Evolutionary conservation across 495 filamentous ascomycete genomes (phyloP).

Genomic region (Bathelium albidoporum): DNA sequence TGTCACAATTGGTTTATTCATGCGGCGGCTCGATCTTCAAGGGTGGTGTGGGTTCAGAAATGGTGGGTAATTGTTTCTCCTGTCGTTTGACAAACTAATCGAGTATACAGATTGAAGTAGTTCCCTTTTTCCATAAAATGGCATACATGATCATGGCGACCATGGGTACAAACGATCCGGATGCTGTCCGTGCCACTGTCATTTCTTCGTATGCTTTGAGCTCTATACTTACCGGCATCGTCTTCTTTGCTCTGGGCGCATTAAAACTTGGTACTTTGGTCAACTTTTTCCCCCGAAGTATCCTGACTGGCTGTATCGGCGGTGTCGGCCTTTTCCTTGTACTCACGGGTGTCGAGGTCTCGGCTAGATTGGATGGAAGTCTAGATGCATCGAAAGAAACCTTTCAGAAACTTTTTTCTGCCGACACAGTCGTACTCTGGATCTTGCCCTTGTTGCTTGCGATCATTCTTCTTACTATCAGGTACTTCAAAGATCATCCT

Average conservation of each 20-base stretch:
- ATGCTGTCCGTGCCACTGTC: constrained; percentile 82
- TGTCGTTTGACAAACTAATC: constrained; percentile 10
- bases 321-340: constrained; percentile 96
- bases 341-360: constrained; percentile 85
- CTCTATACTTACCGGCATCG: constrained; percentile 77
- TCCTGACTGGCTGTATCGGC: constrained; percentile 93
- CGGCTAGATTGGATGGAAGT: constrained; percentile 75
- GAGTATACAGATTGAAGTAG: constrained; percentile 67
- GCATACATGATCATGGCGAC: constrained; percentile 71
- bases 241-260: constrained; percentile 82
- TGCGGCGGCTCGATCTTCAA: constrained; percentile 74
- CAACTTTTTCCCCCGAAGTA: constrained; percentile 91
- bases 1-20: constrained; percentile 89
- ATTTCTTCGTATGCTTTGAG: constrained; percentile 85
- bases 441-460: constrained; percentile 67
- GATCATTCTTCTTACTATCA: constrained; percentile 60
- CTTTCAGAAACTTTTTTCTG: constrained; percentile 55
- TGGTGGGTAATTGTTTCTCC: constrained; percentile 43
- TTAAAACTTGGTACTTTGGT: constrained; percentile 82
- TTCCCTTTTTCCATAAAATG: constrained; percentile 97
- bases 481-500: constrained; percentile 63
- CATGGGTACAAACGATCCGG: constrained; percentile 69
- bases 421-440: constrained; percentile 74
- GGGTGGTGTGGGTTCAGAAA: constrained; percentile 90
- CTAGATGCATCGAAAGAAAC: constrained; percentile 71